A percentile compares a stretch with the other conserved stretches of the same genome.
phyloP scores from a whole-genome alignment of 2,329 filamentous ascomycete species.

The Samsoniella hepiali region DNA sequence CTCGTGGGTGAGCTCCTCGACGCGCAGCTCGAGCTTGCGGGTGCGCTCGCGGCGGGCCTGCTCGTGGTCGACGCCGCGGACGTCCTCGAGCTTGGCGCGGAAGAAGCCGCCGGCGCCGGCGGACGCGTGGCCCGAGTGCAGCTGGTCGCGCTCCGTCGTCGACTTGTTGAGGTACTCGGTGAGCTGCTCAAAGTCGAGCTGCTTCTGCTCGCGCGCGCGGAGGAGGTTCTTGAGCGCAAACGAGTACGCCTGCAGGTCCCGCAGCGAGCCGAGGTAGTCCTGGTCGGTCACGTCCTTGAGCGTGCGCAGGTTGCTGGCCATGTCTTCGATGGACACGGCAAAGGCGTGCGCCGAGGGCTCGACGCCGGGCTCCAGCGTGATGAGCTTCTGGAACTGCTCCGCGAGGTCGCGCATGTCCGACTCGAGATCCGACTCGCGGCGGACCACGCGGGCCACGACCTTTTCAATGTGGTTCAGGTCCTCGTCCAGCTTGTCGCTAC shows the following conservation, averaged over 20 bases:
- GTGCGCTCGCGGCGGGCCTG: slow-evolving; percentile 82
- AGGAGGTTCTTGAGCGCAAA: slow-evolving; percentile 81
- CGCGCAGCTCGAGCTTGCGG: slow-evolving; percentile 85
- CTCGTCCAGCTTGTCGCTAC: slow-evolving; percentile 89
- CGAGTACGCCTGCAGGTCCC: slow-evolving; percentile 95
- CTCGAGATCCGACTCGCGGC: slow-evolving; percentile 84
- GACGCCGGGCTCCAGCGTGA: slow-evolving; percentile 82
- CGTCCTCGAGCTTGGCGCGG: slow-evolving; percentile 91
- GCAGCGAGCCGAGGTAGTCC: slow-evolving; percentile 86
- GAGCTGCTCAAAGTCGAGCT: slow-evolving; percentile 93
- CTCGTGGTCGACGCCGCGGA: slow-evolving; percentile 94
- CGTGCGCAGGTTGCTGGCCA: slow-evolving; percentile 70
- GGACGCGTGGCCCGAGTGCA: slow-evolving; percentile 61
- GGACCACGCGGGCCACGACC: slow-evolving; percentile 85
- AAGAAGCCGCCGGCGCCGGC: slow-evolving; percentile 82
- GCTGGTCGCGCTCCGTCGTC: slow-evolving; percentile 77
- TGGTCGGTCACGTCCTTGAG: slow-evolving; percentile 91
- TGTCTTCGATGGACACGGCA: slow-evolving; percentile 80
- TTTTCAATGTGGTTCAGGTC: slow-evolving; percentile 92
- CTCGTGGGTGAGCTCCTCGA: slow-evolving; percentile 85
- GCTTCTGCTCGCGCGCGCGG: slow-evolving; percentile 93
- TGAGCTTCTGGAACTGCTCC: slow-evolving; percentile 91
- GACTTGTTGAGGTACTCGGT: slow-evolving; percentile 95
- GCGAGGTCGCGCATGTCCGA: slow-evolving; percentile 84
- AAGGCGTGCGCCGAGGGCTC: slow-evolving; percentile 81